Evolutionary conservation across 2,329 filamentous ascomycete species (phyloP), one percentile per base, ranked within the genome.

Genomic region (Aspergillus costaricaensis): DNA sequence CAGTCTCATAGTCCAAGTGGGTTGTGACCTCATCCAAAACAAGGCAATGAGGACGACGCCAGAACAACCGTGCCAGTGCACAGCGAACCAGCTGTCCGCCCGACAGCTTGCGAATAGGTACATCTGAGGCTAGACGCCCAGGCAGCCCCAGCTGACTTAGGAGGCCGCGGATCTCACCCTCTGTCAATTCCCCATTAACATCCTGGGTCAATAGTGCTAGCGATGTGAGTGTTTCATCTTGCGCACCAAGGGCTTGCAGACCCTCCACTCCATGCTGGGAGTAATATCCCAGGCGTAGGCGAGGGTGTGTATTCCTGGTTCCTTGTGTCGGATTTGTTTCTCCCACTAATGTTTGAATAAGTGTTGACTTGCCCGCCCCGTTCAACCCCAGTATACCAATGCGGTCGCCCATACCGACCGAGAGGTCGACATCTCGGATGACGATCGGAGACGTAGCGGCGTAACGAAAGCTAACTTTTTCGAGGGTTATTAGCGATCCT

Each of bases 1-100:
- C 90, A 0, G 90, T 94, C 76, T 95, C 86, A 63, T 90, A 91
- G 72, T 96, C 92, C 43, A 96, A 81, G 79, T 96, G 92, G 1
- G 91, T 94, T 6, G 91, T 95, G 23, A 92, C 88, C 73, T 92
- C 92, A 71, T 94, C 91, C 7, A 94, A 82, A 5, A 94, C 82
- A 2, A 94, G 81, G 59, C 91, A 83, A 65, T 93, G 90, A 19
- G 90, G 90, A 3, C 84, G 80, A 43, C 79, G 79, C 82, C 87
- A 88, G 38, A 94, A 77, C n/a, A 92, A 76, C 51, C 85, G 83
- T 1, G 89, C 89, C 53, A 94, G 79, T 62, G 88, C 87, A 2
- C 86, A 72, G n/a, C 84, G 80, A 4, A 86, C 89, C 21, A 91
- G 83, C 75, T 96, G 92, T 0, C 91, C 92, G 43, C 91, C 91